Evolutionary conservation across 2,329 filamentous ascomycete species (phyloP), one percentile per base, ranked within the genome.

Genomic region (Colletotrichum tofieldiae): DNA sequence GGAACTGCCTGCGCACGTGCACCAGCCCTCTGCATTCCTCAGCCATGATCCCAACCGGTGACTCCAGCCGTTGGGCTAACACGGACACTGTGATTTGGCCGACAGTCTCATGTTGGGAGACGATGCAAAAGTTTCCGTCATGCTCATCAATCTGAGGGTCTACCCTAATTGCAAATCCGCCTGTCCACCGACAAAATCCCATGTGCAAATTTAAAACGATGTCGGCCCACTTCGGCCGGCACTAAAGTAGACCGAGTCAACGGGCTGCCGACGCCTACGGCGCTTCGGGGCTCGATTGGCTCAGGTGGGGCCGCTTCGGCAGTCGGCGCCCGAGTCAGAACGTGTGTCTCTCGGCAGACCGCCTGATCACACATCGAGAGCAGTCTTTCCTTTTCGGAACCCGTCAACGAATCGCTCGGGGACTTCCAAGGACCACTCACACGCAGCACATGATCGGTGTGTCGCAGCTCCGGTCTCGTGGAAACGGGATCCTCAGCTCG

Each of bases 11-110:
- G 18, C 20, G 65, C 65, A 67, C 65, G 65, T 67, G 62, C 62
- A n/a, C 45, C 35, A 52, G 62, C 45, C 52, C 54, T 70, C 45
- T 56, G 45, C 67, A 54, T 70, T 41, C 45, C 63, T 45, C 47
- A n/a, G 47, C 55, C 52, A 67, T n/a, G 26, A 54, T 65, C 61
- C 35, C 43, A 64, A 26, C 49, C 35, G 32, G 35, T 23, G 60
- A 37, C 35, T 39, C 20, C 59, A 43, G 29, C 45, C 45, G 43
- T 62, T 35, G 54, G 54, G 32, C 54, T 26, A 26, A 32, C 63
- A 60, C 23, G 54, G 43, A 65, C 37, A 37, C n/a, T 70, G 14
- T 54, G 61, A 66, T 70, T 59, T 66, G 54, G 45, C 67, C 54
- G 20, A 65, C 18, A 37, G 62, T 70, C 52, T 66, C 67, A 70